Evolutionary conservation across 2,329 filamentous ascomycete genomes (phyloP).

Genomic region (Epichloe typhina): DNA sequence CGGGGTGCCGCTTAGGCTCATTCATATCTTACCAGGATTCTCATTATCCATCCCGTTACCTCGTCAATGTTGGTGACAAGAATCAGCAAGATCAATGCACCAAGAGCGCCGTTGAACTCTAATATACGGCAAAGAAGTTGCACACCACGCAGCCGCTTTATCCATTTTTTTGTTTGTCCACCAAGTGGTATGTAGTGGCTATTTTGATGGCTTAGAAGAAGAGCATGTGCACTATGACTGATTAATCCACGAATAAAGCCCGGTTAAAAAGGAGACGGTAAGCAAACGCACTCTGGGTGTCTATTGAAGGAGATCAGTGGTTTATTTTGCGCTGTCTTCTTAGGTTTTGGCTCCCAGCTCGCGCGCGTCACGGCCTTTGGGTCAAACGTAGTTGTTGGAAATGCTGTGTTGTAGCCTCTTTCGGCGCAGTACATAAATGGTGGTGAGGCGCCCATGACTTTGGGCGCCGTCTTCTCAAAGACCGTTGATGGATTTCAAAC

Average conservation of each 20-base stretch:
- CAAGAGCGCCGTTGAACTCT: constrained; percentile 55
- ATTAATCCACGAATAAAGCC: background rate
- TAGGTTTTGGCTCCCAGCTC: constrained; percentile 53
- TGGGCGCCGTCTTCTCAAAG: background rate
- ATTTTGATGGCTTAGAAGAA: constrained; percentile 50
- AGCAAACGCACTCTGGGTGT: constrained; percentile 62
- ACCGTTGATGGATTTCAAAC: background rate
- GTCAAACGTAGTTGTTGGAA: constrained; percentile 54
- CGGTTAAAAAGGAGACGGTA: background rate
- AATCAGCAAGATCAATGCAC: constrained; percentile 63
- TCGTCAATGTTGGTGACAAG: constrained; percentile 56
- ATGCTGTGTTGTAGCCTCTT: constrained; percentile 37
- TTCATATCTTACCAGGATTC: constrained; percentile 51
- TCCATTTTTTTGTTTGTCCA: constrained; percentile 52
- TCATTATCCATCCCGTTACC: constrained; percentile 60
- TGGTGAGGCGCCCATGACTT: constrained; percentile 19
- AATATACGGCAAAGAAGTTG: constrained; percentile 57
- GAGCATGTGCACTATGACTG: constrained; percentile 35
- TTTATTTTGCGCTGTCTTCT: constrained; percentile 53
- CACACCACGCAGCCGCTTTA: constrained; percentile 54
- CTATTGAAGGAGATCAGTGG: constrained; percentile 72
- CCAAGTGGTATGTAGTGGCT: constrained; percentile 53
- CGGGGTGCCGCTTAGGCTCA: background rate
- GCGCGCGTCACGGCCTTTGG: constrained; percentile 76
- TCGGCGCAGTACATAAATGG: constrained; percentile 61